Conservation (phyloP, 23 red algal species). For the Pyropia yezoensis region DNA sequence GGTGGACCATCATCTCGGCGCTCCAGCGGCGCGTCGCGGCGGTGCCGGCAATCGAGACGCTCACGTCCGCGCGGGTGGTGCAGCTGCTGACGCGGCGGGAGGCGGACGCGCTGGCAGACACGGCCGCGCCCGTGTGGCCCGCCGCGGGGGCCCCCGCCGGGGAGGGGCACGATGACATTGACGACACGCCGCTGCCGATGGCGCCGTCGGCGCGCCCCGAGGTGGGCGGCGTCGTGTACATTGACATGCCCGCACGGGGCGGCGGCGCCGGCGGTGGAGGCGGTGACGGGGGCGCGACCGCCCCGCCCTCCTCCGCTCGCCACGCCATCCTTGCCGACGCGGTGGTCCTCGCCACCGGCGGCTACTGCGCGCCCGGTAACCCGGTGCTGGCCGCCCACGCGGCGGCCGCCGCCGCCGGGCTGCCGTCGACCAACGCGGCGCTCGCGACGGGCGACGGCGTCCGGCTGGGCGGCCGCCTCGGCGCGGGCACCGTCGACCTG, state of each 20-base stretch:
- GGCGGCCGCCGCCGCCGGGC: neutral
- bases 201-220: neutral
- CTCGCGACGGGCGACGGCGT: neutral
- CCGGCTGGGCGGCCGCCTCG: neutral
- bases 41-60: neutral
- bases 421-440: neutral
- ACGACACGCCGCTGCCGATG: no score
- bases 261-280: no score
- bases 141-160: no score
- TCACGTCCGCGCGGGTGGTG: neutral
- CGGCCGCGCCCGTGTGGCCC: no score
- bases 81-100: neutral
- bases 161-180: no score
- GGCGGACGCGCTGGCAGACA: neutral
- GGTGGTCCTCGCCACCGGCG: neutral
- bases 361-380: neutral
- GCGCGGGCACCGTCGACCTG: neutral
- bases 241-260: no score
- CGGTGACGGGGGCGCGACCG: no score
- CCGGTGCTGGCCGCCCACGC: neutral
- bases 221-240: neutral
- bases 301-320: no score
- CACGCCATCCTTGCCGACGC: neutral
- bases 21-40: neutral
- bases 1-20: constrained; percentile 3